A percentile compares a stretch with the other conserved stretches of the same genome.
These are phyloP conservation scores for Monilinia vaccinii-corymbosi DNA, from an alignment of 2,329 filamentous ascomycete genomes.

Conservation along the genomic window DNA sequence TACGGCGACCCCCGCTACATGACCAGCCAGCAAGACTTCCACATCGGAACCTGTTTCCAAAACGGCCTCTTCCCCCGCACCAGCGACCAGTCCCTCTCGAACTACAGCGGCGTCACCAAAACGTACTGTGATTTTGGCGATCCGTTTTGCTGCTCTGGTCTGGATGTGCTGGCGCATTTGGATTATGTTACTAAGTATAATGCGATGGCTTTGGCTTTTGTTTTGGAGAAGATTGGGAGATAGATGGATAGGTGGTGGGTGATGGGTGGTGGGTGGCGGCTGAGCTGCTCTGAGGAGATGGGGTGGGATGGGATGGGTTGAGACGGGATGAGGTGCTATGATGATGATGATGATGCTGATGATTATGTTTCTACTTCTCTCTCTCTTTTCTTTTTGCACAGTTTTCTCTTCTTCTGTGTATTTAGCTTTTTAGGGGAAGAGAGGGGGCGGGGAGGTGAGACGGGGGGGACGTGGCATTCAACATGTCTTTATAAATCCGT, in stretches of 20 bases:
- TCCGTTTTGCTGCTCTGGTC: neutral
- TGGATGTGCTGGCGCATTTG: neutral
- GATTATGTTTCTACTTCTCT: too few relatives aligned
- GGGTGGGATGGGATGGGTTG: neutral
- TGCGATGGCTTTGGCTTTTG: neutral
- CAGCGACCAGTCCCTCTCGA: neutral
- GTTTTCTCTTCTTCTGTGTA: too few relatives aligned
- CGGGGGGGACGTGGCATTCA: too few relatives aligned
- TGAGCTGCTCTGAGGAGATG: too few relatives aligned
- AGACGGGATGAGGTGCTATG: too few relatives aligned
- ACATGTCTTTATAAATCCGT: too few relatives aligned
- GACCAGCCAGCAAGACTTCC: neutral
- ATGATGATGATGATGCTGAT: too few relatives aligned
- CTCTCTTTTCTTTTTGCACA: too few relatives aligned
- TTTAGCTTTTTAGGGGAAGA: too few relatives aligned
- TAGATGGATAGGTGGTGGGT: neutral
- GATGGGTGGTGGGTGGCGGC: too few relatives aligned
- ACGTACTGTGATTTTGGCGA: neutral
- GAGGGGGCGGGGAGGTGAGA: too few relatives aligned
- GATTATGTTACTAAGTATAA: neutral
- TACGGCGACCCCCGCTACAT: neutral
- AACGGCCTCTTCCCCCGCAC: neutral
- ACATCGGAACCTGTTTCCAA: constrained; percentile 4
- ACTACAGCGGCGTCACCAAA: neutral
- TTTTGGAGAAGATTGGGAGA: neutral